Evolutionary conservation across 306 rosid species (phyloP).

Genomic region (Dicorynia guianensis): DNA sequence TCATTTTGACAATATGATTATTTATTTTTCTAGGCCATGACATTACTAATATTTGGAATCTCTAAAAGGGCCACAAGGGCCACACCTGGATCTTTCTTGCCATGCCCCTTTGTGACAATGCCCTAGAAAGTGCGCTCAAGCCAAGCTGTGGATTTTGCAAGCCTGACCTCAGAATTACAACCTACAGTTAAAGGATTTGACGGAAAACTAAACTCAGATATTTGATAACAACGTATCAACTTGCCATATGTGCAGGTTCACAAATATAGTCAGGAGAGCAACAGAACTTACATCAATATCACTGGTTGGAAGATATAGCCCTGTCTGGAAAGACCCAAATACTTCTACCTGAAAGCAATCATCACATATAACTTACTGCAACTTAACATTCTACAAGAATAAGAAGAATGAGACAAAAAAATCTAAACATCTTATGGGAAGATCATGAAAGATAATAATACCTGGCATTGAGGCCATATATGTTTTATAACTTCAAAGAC

Average conservation of each 20-base stretch:
- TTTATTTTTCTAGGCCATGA: conserved; percentile 4
- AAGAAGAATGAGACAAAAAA: not conserved
- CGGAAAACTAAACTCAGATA: conserved; percentile 2
- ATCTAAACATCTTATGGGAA: not conserved
- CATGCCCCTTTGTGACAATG: conserved; percentile 83
- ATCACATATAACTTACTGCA: conserved; percentile 4
- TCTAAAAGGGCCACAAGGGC: conserved; percentile 21
- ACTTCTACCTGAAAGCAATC: conserved; percentile 77
- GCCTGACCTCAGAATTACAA: conserved; percentile 83
- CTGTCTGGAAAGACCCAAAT: conserved; percentile 96
- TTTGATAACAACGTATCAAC: conserved; percentile 20
- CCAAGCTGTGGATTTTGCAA: conserved; percentile 83
- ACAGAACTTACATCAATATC: conserved; percentile 81
- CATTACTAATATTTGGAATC: conserved; percentile 16
- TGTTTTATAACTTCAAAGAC: conserved; percentile 79
- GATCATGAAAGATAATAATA: conserved; percentile 32
- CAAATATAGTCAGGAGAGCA: not conserved
- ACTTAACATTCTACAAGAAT: conserved; percentile 14
- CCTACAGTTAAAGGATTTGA: conserved; percentile 55
- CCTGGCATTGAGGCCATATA: conserved; percentile 92
- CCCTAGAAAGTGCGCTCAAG: conserved; percentile 87
- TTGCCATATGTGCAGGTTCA: conserved; percentile 14
- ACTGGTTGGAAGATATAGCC: conserved; percentile 92
- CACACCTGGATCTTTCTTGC: conserved; percentile 86
- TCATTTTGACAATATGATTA: not conserved